Base-by-base conservation (phyloP, 1,284 basidiomycete species). In the Cystobasidium pallidum region DNA sequence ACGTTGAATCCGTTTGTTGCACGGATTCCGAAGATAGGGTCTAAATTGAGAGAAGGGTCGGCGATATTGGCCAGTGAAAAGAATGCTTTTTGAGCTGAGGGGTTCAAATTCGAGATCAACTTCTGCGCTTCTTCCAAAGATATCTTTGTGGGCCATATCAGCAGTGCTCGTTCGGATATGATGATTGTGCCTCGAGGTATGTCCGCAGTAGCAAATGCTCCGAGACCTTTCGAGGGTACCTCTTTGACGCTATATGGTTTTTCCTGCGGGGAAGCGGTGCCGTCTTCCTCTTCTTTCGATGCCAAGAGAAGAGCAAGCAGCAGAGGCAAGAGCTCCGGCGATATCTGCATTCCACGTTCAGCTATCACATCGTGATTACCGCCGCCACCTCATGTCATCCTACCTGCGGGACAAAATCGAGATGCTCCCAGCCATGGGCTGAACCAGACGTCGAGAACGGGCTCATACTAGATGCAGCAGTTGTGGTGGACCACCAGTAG, bases 1-100 rank as follows among this genome's bases (percentile, higher is more conserved):
- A 79, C 72, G 24, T 65, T 70, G 58, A 79, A 79, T 0, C 75
- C 78, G 41, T 79, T 79, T 13, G 77, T 77, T 11, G 76, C 77
- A 11, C 77, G 39, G 6, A 77, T 67, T 3, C 73, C 77, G 4
- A 75, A 47, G 13, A 77, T 63, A 24, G 74, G 73, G 62, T 76
- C 75, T 24, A 76, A 52, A 19, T 66, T 21, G 19, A 63, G 32
- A 10, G 68, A 63, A 15, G 73, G 54, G 24, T 61, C 59, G 28
- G 59, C 59, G 30, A 52, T 66, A 2, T 75, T 75, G 0, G 76
- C 75, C 15, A 78, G 74, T 3, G 47, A 30, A 70, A 75, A 73
- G 55, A 72, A 78, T 10, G 73, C 73, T 24, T 64, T 54, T 51
- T 75, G 55, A 34, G 76, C 71, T 0, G 47, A 55, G 15, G 41